Conservation (phyloP, 495 filamentous ascomycete species). For the Tuber microsphaerosporum region DNA sequence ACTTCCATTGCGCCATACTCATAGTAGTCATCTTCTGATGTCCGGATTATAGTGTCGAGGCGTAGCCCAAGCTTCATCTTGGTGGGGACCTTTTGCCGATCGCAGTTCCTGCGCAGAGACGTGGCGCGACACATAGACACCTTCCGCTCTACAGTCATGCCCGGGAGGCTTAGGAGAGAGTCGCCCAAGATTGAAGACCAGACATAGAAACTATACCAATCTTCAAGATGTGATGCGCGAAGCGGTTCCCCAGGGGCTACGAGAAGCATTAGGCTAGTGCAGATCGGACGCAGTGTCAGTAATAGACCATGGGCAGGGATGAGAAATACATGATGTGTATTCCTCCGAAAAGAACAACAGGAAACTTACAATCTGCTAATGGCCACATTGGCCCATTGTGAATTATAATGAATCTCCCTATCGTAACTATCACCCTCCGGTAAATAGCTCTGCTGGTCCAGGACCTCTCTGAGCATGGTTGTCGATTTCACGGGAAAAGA, state of each 20-base stretch:
- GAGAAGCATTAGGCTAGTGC: slow-evolving; percentile 19
- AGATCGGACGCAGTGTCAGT: neutral
- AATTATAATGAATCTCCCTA: slow-evolving; percentile 8
- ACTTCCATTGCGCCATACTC: slow-evolving; percentile 33
- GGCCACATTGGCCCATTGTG: no score
- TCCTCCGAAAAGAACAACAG: no score
- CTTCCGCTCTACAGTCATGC: slow-evolving; percentile 34
- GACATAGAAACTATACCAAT: slow-evolving; percentile 28
- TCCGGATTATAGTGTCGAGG: slow-evolving; percentile 28
- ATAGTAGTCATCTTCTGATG: slow-evolving; percentile 21
- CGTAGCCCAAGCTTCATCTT: slow-evolving; percentile 27
- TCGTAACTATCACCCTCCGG: no score
- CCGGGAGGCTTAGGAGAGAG: slow-evolving; percentile 19
- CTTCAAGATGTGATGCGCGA: slow-evolving; percentile 24
- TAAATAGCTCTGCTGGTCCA: no score
- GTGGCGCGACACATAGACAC: slow-evolving; percentile 31
- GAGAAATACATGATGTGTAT: slow-evolving; percentile 1
- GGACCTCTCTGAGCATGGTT: no score
- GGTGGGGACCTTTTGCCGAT: slow-evolving; percentile 16
- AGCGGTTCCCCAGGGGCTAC: slow-evolving; percentile 26
- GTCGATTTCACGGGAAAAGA: no score
- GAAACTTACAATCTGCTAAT: neutral
- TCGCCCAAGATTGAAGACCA: slow-evolving; percentile 29
- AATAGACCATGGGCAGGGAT: neutral
- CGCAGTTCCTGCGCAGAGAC: slow-evolving; percentile 22